Evolutionary conservation across 1,139 yeast genomes (phyloP), one percentile per base, ranked within the genome.

Genomic region (Sugiyamaella castrensis): DNA sequence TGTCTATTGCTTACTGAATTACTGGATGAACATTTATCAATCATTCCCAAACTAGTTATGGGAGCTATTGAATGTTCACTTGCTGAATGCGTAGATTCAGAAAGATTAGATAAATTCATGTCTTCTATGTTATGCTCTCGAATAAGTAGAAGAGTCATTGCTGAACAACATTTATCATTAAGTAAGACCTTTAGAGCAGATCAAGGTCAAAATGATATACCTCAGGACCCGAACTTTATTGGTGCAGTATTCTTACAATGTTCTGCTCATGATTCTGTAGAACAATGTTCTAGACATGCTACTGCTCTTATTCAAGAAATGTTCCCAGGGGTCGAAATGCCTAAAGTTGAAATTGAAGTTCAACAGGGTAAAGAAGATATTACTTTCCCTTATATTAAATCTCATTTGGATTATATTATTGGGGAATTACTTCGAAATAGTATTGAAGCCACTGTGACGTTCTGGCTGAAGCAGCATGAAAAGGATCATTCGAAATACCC

Each of bases 341-440:
- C 98, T 0, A 82, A 82, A 49, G 68, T 91, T 39, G 74, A 78
- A 9, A 76, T 91, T 13, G 87, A 85, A 52, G 96, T 96, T 1
- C 56, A 57, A 24, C 29, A 45, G 10, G 50, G 48, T 10, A 69
- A 69, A 8, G 58, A 70, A 8, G 73, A 76, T 50, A 73, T 87
- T 13, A 74, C 74, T 19, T 87, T 91, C 66, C 94, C 89, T 41
- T 91, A 89, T 61, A 77, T 91, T 74, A 83, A 84, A 10, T 84
- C 92, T 1, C 98, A 92, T 69, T 72, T 92, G 55, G 89, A 86
- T 60, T 91, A 87, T 65, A 74, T 91, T 50, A 72, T 89, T 50
- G 95, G 96, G 29, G 98, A 91, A 66, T 82, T 89, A 29, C 69
- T 92, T 54, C 76, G 97, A 55, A 91, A 92, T 64, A 80, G 94